Percentiles rank a stretch among this genome's conserved stretches.
These are phyloP conservation scores for Penicillium manginii DNA, from an alignment of 495 filamentous ascomycete genomes.

Conservation along the genomic window DNA sequence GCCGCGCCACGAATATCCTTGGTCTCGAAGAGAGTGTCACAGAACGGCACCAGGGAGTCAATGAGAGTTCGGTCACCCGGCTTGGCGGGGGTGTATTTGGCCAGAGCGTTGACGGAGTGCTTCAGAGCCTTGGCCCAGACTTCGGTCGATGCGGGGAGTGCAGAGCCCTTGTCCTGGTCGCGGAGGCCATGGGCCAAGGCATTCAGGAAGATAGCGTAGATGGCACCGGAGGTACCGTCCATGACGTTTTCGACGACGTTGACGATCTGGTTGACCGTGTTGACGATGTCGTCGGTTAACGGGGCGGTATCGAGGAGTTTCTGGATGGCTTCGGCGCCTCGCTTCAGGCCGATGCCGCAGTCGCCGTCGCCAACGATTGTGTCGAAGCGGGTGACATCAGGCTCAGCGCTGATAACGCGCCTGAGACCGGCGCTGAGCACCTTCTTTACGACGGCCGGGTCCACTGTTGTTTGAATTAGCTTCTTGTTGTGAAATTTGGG, in stretches of 20 bases:
- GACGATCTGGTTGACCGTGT: conserved; percentile 76
- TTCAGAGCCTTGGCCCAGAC: conserved; percentile 78
- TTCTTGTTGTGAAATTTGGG: background rate
- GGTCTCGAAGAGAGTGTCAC: conserved; percentile 65
- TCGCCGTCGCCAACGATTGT: conserved; percentile 95
- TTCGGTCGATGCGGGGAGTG: conserved; percentile 51
- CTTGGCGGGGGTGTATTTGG: conserved; percentile 86
- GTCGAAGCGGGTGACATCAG: conserved; percentile 85
- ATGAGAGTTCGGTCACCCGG: conserved; percentile 89
- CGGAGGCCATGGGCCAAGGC: conserved; percentile 78
- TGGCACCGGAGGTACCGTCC: conserved; percentile 94
- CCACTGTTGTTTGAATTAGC: conserved; percentile 50
- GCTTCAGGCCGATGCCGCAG: conserved; percentile 87
- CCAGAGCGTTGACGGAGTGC: conserved; percentile 69
- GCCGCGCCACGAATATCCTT: conserved; percentile 71
- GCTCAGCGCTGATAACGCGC: conserved; percentile 74
- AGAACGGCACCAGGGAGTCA: conserved; percentile 88
- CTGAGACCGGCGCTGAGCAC: conserved; percentile 70
- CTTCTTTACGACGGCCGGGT: conserved; percentile 58
- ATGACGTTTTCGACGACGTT: conserved; percentile 83
- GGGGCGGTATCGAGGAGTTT: conserved; percentile 58
- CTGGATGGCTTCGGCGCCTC: conserved; percentile 86
- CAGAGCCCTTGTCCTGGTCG: conserved; percentile 52
- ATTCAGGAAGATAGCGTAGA: conserved; percentile 97
- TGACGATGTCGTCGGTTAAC: conserved; percentile 66